Conservation (phyloP, 306 rosid genomes). For the Malus orientalis region DNA sequence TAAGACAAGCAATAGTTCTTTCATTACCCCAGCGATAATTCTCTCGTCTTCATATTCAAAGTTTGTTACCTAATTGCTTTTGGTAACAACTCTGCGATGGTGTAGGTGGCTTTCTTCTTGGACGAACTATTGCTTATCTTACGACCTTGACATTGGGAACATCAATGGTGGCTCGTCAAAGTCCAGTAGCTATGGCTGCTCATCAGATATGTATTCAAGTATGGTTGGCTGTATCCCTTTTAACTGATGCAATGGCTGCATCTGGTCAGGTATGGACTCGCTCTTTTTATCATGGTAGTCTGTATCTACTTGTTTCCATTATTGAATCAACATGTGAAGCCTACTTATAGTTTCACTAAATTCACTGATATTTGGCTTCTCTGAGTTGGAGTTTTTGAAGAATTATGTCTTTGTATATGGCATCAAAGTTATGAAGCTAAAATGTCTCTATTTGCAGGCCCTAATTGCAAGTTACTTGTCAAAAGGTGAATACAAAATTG, state of each 20-base stretch:
- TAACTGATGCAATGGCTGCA: conserved; percentile 77
- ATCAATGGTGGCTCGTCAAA: conserved; percentile 91
- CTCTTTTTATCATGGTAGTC: conserved; percentile 3
- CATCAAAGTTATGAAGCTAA: neutral
- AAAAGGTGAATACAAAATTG: conserved; percentile 63
- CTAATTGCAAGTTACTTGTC: conserved; percentile 76
- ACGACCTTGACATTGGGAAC: conserved; percentile 86
- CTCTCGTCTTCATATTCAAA: neutral
- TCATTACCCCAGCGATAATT: conserved; percentile 9
- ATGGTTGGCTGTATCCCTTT: conserved; percentile 95
- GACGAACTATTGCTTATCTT: conserved; percentile 85
- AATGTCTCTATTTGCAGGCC: conserved; percentile 45
- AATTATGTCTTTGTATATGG: neutral
- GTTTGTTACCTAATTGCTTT: conserved; percentile 1
- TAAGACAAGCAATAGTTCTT: neutral
- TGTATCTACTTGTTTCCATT: neutral
- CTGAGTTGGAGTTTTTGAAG: neutral
- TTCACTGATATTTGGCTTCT: neutral
- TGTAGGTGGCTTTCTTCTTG: conserved; percentile 87
- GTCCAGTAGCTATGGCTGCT: conserved; percentile 96
- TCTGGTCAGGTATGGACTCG: conserved; percentile 64
- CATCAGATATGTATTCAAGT: conserved; percentile 97
- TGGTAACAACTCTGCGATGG: conserved; percentile 20
- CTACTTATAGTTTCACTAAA: neutral
- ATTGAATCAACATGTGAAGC: conserved; percentile 5